Evolutionary conservation across 805 yeast species (phyloP), one percentile per base, ranked within the genome.

Genomic region (Metschnikowia cerradonensis): DNA sequence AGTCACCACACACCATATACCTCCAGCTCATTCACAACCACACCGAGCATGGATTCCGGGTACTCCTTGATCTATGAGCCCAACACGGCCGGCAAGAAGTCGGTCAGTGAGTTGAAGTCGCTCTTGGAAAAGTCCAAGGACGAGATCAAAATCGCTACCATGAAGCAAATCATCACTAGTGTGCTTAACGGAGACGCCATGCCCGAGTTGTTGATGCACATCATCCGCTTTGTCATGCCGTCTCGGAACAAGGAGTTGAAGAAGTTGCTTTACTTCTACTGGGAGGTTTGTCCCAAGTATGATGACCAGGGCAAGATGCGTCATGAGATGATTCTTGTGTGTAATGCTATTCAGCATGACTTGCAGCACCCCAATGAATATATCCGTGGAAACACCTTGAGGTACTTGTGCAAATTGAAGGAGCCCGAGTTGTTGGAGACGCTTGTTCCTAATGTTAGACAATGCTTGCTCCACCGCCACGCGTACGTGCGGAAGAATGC

Each of bases 401-500:
- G 98, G 63, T 92, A 90, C 69, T 78, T 95, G 64, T 82, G 92
- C 53, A 95, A 94, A 67, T 78, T 94, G 66, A 86, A 84, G 65
- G 98, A 94, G 72, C 86, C 95, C 2, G 99, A 94, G 68, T 79
- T 94, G 57, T 79, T 94, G 65, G 99, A 95, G 71, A 96, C 97
- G 48, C 79, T 94, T 70, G 94, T 94, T 39, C 97, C 98, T 31
- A 84, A 94, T 39, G 91, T 90, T 41, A 82, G 97, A 62, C 82
- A 83, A 52, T 90, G 97, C 73, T 76, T 95, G 60, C 96, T 89
- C 59, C 97, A 94, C 71, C 86, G 99, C 60, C 98, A 94, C 70
- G 96, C 98, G 8, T 94, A 95, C 64, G 99, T 94, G 55, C 85
- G 99, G 67, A 94, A 94, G 69, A 92, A 94, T 66, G 99, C 99